Percentiles rank a stretch among this genome's conserved stretches.
Conservation (phyloP, 768 basidiomycete genomes). For the Coprinopsis strossmayeri region DNA sequence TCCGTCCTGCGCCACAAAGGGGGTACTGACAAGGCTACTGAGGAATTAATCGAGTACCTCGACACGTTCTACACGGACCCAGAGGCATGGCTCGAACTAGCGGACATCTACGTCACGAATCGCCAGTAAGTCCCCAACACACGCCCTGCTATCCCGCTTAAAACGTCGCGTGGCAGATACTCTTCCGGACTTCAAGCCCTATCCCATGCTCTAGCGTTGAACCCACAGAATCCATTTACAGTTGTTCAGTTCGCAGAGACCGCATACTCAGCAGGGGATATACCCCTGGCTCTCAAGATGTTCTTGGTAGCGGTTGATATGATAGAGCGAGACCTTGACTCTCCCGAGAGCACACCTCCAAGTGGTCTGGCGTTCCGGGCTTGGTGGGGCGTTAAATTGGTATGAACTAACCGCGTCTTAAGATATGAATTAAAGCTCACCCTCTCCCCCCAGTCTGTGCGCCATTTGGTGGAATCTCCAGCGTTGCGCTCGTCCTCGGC, state of each 20-base stretch:
- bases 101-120: conserved; percentile 69
- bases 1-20: conserved; percentile 62
- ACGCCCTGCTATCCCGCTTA: neutral
- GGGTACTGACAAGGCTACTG: conserved; percentile 57
- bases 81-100: conserved; percentile 84
- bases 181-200: conserved; percentile 65
- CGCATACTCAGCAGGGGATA: conserved; percentile 72
- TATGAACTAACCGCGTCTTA: conserved; percentile 28
- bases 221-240: conserved; percentile 83
- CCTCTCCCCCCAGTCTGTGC: conserved; percentile 43
- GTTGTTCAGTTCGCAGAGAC: conserved; percentile 84
- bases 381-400: conserved; percentile 82
- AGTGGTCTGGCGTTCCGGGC: conserved; percentile 60
- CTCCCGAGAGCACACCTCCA: conserved; percentile 33
- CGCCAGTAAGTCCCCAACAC: conserved; percentile 50
- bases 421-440: neutral
- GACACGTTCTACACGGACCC: conserved; percentile 87
- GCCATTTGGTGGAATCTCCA: conserved; percentile 41
- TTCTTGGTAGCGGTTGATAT: conserved; percentile 78
- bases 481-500: conserved; percentile 34
- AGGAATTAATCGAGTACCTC: conserved; percentile 64
- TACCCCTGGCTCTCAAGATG: conserved; percentile 71
- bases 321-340: conserved; percentile 50
- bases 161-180: conserved; percentile 44
- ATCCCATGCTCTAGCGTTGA: conserved; percentile 74